Conservation (phyloP, 2,329 filamentous ascomycete genomes). For the Stagonosporopsis chrysanthemi region DNA sequence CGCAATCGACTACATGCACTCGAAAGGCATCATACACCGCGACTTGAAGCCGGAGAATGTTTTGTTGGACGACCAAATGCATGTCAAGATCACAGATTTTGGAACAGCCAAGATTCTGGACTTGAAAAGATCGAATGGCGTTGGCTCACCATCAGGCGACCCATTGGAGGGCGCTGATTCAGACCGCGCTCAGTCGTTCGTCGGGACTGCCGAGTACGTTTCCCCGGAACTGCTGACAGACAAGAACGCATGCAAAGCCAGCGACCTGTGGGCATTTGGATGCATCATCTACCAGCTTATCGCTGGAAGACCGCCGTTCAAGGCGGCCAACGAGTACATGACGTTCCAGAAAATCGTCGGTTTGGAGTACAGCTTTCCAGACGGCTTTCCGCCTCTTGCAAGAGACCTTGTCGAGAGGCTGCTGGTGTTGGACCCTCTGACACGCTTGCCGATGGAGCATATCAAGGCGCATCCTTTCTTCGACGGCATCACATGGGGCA, state of each 20-base stretch:
- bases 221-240: conserved; percentile 96
- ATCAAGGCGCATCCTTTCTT: conserved; percentile 98
- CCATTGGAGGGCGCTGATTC: conserved; percentile 67
- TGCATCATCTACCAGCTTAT: conserved; percentile 97
- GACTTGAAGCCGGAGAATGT: conserved; percentile 98
- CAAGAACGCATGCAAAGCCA: conserved; percentile 96
- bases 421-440: conserved; percentile 84
- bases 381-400: conserved; percentile 84
- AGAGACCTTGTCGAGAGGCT: conserved; percentile 89
- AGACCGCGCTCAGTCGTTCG: conserved; percentile 88
- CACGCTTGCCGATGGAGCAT: conserved; percentile 88
- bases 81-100: conserved; percentile 98
- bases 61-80: conserved; percentile 91
- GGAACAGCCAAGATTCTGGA: conserved; percentile 95
- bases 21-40: conserved; percentile 91
- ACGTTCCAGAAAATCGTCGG: conserved; percentile 98
- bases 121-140: conserved; percentile 53
- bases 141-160: conserved; percentile 53
- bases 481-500: conserved; percentile 83
- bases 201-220: conserved; percentile 97
- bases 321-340: conserved; percentile 92
- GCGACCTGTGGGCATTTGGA: conserved; percentile 97
- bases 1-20: conserved; percentile 98
- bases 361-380: conserved; percentile 91
- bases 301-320: conserved; percentile 96